Evolutionary conservation across 2,329 filamentous ascomycete species (phyloP), one percentile per base, ranked within the genome.

Genomic region (Aschersonia sp.): DNA sequence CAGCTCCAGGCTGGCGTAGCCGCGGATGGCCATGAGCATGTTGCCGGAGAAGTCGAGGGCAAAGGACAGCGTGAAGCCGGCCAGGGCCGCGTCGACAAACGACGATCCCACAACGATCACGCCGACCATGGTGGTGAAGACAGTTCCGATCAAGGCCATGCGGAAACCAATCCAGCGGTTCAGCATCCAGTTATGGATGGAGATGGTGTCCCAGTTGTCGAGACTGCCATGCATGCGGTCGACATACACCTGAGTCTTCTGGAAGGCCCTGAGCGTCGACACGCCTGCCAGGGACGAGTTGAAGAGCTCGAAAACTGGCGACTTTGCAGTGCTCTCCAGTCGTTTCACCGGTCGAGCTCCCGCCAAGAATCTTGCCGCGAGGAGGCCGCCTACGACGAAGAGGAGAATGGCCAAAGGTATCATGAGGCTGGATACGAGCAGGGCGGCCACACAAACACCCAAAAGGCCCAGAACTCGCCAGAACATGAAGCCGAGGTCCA

Each of bases 221-320:
- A 91, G 76, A 54, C 75, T 76, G 45, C 62, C 60, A 59, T 82
- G 82, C 81, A 91, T 89, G 48, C 78, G 73, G 9, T 80, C 70
- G 44, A 85, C 68, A 53, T 88, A 91, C 1, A 73, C 71, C 28
- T 78, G 70, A 0, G 71, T 67, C 66, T 86, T 88, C 53, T 79
- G 78, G 54, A 85, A 91, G 0, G 83, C 82, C 9, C 86, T 78
- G 47, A 92, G 86, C 0, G 85, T 89, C 1, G 78, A 71, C 20
- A 92, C 77, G 4, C 86, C 86, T 0, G 77, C 74, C 7, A 91
- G 72, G 0, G 83, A 78, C 1, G 83, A 80, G 9, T 81, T 82
- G 56, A 91, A 89, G 52, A 86, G 80, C 60, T 91, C 85, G 55
- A 88, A 89, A 1, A 91, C 79, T 0, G 86, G 86, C 0, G 81